Evolutionary conservation across 23 red algal genomes (phyloP).

Genomic region (Porphyridium purpureum): DNA sequence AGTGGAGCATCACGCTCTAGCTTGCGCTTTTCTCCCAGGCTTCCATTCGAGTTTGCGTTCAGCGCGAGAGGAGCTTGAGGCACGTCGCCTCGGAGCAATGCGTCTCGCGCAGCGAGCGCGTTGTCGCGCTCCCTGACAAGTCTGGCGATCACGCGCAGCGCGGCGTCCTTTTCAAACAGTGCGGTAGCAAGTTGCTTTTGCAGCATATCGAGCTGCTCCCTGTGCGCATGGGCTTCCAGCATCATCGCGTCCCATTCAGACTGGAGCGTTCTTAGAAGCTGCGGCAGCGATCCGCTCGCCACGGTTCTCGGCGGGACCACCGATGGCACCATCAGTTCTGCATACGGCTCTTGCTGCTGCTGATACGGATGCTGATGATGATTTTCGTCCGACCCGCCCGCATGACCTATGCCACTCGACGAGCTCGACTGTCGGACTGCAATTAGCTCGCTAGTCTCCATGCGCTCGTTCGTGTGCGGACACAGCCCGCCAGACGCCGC

Average conservation of each 20-base stretch:
- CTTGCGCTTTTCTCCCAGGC: too few species aligned
- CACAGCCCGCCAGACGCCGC: conserved; percentile 20
- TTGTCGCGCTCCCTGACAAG: conserved; percentile 35
- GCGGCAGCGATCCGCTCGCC: conserved; percentile 20
- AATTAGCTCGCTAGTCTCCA: conserved; percentile 30
- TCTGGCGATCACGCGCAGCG: conserved; percentile 25
- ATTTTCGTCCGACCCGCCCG: background rate
- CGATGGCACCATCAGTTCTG: too few species aligned
- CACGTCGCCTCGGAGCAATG: too few species aligned
- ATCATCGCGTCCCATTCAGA: conserved; percentile 55
- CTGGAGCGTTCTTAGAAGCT: conserved; percentile 16
- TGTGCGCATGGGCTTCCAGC: conserved; percentile 14
- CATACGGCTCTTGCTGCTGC: too few species aligned
- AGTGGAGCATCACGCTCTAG: too few species aligned
- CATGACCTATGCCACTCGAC: background rate
- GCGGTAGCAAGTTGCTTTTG: conserved; percentile 48
- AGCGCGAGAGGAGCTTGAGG: too few species aligned
- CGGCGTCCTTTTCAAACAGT: conserved; percentile 49
- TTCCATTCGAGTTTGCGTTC: too few species aligned
- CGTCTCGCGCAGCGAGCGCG: too few species aligned
- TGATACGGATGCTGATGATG: too few species aligned
- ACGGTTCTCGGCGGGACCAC: background rate
- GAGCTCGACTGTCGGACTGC: conserved; percentile 7
- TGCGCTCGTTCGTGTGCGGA: conserved; percentile 29
- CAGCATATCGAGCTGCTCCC: conserved; percentile 8